Base-by-base conservation (phyloP, 495 filamentous ascomycete species). In the Penicillium ochrochloron region DNA sequence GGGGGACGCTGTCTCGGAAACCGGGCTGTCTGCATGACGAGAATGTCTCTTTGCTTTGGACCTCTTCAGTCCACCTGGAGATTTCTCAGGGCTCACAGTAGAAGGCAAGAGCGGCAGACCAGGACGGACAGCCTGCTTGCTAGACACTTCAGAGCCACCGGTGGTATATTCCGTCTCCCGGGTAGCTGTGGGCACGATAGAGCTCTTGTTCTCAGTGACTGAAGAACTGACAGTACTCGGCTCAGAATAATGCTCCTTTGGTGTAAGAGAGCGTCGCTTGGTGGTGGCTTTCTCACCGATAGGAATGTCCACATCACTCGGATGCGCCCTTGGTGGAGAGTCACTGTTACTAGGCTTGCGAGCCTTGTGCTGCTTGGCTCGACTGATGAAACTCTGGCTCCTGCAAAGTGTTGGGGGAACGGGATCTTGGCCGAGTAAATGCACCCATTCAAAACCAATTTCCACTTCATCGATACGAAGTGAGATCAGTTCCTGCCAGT, bases 361-460 rank as follows among this genome's bases (percentile, higher is more conserved):
- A 65, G 65, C 73, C 66, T 62, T 76, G 67, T 74, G 71, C 52
- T 79, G 75, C 61, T 75, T 81, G 52, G 76, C 74, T 35, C 78
- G 75, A 34, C 78, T 78, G 63, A 84, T 79, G 62, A 85, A 85
- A 66, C 83, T 85, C 67, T 80, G 80, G 52, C 75, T 78, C 68
- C 81, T 73, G 44, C 64, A 78, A 25, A 85, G 75, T 12, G 81
- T 70, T 11, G 93, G 94, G 33, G 95, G 94, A 44, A 91, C 76
- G 33, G 95, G 95, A 27, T 83, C 80, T 57, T 83, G 80, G 11
- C 93, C 92, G 27, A 99, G 75, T 79, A 97, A 89, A 37, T 90
- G 81, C 33, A 97, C 78, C 96, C 96, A 99, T 72, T 98, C 94
- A 39, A 83, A 76, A n/a, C 86, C 87, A 59, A 93, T 84, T 51